Percentiles rank a stretch among this genome's conserved stretches.
Evolutionary conservation across 768 basidiomycete species (phyloP).

Genomic region (Hebeloma cylindrosporum): DNA sequence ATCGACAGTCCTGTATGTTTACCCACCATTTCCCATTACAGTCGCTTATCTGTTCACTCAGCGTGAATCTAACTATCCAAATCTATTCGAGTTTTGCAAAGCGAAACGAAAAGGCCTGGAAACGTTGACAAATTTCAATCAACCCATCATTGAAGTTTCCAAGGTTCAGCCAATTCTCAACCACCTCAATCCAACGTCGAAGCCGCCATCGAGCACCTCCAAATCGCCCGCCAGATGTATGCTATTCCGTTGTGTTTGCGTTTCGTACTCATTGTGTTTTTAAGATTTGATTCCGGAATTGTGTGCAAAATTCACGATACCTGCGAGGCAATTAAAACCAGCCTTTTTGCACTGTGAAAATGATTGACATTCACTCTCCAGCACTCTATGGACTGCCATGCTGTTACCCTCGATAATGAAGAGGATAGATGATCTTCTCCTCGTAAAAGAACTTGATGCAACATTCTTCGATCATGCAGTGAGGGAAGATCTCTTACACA

Average conservation of each 20-base stretch:
- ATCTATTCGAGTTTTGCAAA: slow-evolving; percentile 67
- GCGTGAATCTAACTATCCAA: slow-evolving; percentile 63
- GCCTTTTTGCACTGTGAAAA: background rate
- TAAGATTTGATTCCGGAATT: slow-evolving; percentile 85
- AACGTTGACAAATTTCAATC: slow-evolving; percentile 57
- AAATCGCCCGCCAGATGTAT: slow-evolving; percentile 60
- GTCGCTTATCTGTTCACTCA: slow-evolving; percentile 25
- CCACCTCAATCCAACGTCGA: slow-evolving; percentile 57
- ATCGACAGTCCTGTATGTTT: slow-evolving; percentile 59
- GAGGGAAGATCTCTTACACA: slow-evolving; percentile 56
- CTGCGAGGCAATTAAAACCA: slow-evolving; percentile 55
- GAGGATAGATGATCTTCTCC: slow-evolving; percentile 70
- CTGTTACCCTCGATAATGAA: slow-evolving; percentile 74
- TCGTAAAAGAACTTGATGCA: slow-evolving; percentile 78
- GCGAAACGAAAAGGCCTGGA: slow-evolving; percentile 60
- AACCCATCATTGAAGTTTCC: slow-evolving; percentile 72
- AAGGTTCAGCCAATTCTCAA: slow-evolving; percentile 52
- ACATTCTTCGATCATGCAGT: slow-evolving; percentile 64
- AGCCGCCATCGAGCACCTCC: slow-evolving; percentile 34
- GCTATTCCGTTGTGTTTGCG: slow-evolving; percentile 19
- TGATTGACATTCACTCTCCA: slow-evolving; percentile 25
- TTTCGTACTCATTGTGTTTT: slow-evolving; percentile 4
- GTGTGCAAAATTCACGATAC: slow-evolving; percentile 67
- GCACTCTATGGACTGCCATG: slow-evolving; percentile 65
- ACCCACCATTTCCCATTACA: background rate